A percentile compares a stretch with the other conserved stretches of the same genome.
Evolutionary conservation across 1,284 basidiomycete genomes (phyloP).

Genomic region (Inonotus hispidus): DNA sequence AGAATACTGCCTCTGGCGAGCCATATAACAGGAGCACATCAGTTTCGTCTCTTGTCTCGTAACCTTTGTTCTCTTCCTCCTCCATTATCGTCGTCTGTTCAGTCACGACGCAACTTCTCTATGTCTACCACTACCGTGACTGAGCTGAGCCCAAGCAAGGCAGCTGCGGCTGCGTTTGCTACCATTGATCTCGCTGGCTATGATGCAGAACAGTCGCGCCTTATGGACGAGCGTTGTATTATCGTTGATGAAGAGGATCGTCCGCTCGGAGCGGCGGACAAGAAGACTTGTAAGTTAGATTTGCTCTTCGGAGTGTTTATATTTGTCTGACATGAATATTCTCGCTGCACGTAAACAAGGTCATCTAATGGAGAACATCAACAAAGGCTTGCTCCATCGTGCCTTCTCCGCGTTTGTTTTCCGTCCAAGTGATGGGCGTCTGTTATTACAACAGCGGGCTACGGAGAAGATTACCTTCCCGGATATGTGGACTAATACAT

Average conservation of each 20-base stretch:
- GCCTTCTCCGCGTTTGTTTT: conserved; percentile 99
- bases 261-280: conserved; percentile 87
- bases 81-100: background rate
- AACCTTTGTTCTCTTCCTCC: conserved; percentile 14
- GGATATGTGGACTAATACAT: conserved; percentile 99
- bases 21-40: background rate
- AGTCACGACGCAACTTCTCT: background rate
- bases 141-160: background rate
- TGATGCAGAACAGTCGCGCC: conserved; percentile 74
- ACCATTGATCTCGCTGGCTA: conserved; percentile 71
- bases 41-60: conserved; percentile 17
- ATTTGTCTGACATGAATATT: background rate
- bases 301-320: background rate
- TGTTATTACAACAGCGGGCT: conserved; percentile 94
- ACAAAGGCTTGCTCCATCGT: conserved; percentile 91
- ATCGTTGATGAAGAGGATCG: conserved; percentile 88
- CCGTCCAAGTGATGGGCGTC: conserved; percentile 87
- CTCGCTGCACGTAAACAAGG: conserved; percentile 40
- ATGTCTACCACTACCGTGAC: conserved; percentile 44
- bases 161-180: conserved; percentile 38
- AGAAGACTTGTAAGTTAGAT: conserved; percentile 84
- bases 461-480: conserved; percentile 99
- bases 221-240: conserved; percentile 99
- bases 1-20: conserved; percentile 6
- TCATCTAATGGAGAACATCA: conserved; percentile 97